Evolutionary conservation across 148 eudicot genomes (phyloP).

Genomic region (Rhododendron molle): DNA sequence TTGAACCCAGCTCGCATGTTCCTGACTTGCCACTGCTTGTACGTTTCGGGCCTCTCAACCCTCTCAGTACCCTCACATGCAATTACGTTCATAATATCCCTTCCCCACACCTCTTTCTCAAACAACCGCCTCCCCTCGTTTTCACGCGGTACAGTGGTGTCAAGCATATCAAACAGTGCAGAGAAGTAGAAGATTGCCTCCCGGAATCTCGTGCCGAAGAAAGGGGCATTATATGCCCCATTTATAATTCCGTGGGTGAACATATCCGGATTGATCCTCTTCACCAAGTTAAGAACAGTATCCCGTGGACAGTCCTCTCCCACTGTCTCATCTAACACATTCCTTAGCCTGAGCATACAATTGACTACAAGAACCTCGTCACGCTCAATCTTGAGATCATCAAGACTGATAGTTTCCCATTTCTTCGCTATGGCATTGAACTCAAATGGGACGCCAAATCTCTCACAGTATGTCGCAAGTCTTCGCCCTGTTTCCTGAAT

Average conservation of each 20-base stretch:
- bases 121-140: slow-evolving; percentile 19
- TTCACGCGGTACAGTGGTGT: slow-evolving; percentile 23
- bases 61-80: slow-evolving; percentile 66
- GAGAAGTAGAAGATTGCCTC: slow-evolving; percentile 37
- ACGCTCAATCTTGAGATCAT: slow-evolving; percentile 30
- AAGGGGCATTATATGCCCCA: slow-evolving; percentile 32
- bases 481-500: slow-evolving; percentile 51
- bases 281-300: slow-evolving; percentile 32
- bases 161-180: slow-evolving; percentile 38
- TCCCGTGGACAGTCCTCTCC: slow-evolving; percentile 29
- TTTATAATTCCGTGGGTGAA: slow-evolving; percentile 36
- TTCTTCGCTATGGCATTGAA: slow-evolving; percentile 44
- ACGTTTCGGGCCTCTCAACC: slow-evolving; percentile 56
- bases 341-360: slow-evolving; percentile 23
- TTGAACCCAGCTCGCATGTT: slow-evolving; percentile 43
- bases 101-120: slow-evolving; percentile 35
- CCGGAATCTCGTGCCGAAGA: slow-evolving; percentile 33
- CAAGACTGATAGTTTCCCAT: slow-evolving; percentile 37
- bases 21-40: slow-evolving; percentile 65
- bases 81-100: slow-evolving; percentile 42
- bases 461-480: slow-evolving; percentile 39
- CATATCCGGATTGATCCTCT: slow-evolving; percentile 30
- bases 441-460: slow-evolving; percentile 46
- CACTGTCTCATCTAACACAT: slow-evolving; percentile 25
- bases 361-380: slow-evolving; percentile 38